Evolutionary conservation across 208 protist genomes (phyloP), one percentile per base, ranked within the genome.

Genomic region (Trypanosoma avium): DNA sequence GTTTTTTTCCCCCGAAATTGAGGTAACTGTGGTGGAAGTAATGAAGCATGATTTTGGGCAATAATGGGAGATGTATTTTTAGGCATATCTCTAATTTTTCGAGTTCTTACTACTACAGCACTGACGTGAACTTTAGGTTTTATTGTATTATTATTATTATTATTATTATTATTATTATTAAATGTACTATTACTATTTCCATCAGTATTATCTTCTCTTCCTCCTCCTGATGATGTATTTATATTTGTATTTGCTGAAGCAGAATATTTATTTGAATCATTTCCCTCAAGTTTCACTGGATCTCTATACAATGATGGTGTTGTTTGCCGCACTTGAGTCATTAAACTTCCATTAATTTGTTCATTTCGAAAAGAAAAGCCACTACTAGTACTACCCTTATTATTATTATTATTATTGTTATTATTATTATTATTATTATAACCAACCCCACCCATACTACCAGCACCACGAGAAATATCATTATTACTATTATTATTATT

Each of bases 21-120:
- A 30, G 68, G 70, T 27, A 77, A 57, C 47, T 69, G 77, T 42
- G 53, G 38, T 5, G 90, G 83, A 43, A 96, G 81, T 36, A 96
- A 70, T 8, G 83, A 82, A 24, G 83, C 75, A 58, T 90, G 84
- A 21, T 73, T 73, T 12, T 64, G 59, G 17, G 81, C 73, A 58
- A 87, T 75, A 22, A 94, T 78, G 26, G 90, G 86, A 2, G 82
- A 94, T 24, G 86, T 88, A 55, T 93, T 96, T 70, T 90, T 90
- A 30, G 84, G 88, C 50, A 82, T 81, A 33, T 67, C 75, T 21
- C 75, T 74, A 36, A 94, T 94, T 32, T 70, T 66, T 10, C 75
- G 72, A 17, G 69, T 70, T 4, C 77, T 73, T 55, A 80, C 74
- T 21, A 90, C 68, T 45, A 92, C 38, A 12, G 68, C 65, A 35